A percentile compares a stretch with the other conserved stretches of the same genome.
Evolutionary conservation across 2,329 filamentous ascomycete genomes (phyloP).

Genomic region (Phoma sp.): DNA sequence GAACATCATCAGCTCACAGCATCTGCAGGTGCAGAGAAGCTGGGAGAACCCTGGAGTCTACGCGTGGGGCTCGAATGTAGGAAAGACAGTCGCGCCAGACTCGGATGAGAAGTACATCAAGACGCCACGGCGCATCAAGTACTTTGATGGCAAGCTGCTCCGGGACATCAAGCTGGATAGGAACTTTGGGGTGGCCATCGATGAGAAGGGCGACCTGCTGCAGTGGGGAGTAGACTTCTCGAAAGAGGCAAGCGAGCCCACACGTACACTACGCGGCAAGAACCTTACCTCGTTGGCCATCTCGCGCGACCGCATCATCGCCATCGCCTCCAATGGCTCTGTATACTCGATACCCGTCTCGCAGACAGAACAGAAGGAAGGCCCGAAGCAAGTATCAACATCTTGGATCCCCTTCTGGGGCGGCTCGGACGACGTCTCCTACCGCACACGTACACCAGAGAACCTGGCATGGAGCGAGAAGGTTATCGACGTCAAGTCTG

Average conservation of each 20-base stretch:
- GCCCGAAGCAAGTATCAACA: constrained; percentile 68
- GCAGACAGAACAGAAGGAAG: constrained; percentile 71
- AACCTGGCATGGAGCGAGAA: constrained; percentile 73
- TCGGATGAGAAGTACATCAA: constrained; percentile 81
- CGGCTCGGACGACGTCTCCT: constrained; percentile 67
- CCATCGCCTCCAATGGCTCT: constrained; percentile 73
- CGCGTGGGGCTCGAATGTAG: constrained; percentile 88
- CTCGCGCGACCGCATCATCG: constrained; percentile 84
- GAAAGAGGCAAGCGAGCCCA: constrained; percentile 67
- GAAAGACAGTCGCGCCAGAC: constrained; percentile 83
- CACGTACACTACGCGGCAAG: constrained; percentile 79
- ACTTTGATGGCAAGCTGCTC: constrained; percentile 84
- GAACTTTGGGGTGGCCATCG: constrained; percentile 84
- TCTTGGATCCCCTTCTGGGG: constrained; percentile 81
- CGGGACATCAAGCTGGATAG: constrained; percentile 86
- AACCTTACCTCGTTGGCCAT: constrained; percentile 78
- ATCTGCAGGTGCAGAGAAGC: constrained; percentile 85
- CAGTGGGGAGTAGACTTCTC: constrained; percentile 90
- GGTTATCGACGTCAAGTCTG: constrained; percentile 76
- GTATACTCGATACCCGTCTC: constrained; percentile 88
- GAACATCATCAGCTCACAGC: constrained; percentile 82
- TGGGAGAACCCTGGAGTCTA: constrained; percentile 87
- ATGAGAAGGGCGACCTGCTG: constrained; percentile 84
- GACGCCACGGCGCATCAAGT: constrained; percentile 76
- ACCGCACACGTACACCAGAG: constrained; percentile 73